These are phyloP conservation scores for Neurospora sp. DNA, from an alignment of 495 filamentous ascomycete species.

Conservation along the genomic window DNA sequence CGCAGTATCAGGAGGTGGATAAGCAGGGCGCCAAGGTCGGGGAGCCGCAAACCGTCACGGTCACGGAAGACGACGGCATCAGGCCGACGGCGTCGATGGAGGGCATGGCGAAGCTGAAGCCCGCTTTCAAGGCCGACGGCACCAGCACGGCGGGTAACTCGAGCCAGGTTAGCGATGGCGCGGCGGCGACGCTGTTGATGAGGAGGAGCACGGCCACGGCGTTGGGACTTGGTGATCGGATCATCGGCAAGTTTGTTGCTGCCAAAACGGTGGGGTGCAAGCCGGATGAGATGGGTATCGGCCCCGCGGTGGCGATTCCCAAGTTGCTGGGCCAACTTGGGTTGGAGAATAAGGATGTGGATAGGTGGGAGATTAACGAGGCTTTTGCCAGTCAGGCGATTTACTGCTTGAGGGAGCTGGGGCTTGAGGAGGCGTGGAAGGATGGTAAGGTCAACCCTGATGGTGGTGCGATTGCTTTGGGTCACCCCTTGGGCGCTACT, in stretches of 20 bases:
- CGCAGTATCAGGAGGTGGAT: constrained; percentile 54
- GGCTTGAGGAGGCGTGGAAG: constrained; percentile 49
- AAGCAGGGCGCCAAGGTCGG: constrained; percentile 40
- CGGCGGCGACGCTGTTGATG: constrained; percentile 75
- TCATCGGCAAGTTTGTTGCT: constrained; percentile 72
- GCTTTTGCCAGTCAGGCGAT: constrained; percentile 86
- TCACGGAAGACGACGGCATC: constrained; percentile 75
- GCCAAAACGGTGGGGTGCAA: constrained; percentile 63
- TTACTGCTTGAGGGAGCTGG: constrained; percentile 67
- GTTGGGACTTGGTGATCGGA: constrained; percentile 55
- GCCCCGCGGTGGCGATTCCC: constrained; percentile 77
- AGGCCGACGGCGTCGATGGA: constrained; percentile 54
- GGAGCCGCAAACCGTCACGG: constrained; percentile 39
- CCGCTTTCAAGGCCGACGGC: constrained; percentile 66
- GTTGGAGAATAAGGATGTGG: constrained; percentile 56
- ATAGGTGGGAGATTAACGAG: constrained; percentile 95
- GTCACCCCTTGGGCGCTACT: constrained; percentile 88
- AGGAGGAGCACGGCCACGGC: constrained; percentile 68
- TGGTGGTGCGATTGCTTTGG: constrained; percentile 86
- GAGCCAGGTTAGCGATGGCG: constrained; percentile 78
- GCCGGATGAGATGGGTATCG: constrained; percentile 91
- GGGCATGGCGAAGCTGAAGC: constrained; percentile 68
- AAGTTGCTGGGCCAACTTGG: constrained; percentile 60
- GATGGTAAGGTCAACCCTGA: constrained; percentile 74
- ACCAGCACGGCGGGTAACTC: constrained; percentile 80